Base-by-base conservation (phyloP, 805 yeast species). In the Starmerella ratchasimensis region DNA sequence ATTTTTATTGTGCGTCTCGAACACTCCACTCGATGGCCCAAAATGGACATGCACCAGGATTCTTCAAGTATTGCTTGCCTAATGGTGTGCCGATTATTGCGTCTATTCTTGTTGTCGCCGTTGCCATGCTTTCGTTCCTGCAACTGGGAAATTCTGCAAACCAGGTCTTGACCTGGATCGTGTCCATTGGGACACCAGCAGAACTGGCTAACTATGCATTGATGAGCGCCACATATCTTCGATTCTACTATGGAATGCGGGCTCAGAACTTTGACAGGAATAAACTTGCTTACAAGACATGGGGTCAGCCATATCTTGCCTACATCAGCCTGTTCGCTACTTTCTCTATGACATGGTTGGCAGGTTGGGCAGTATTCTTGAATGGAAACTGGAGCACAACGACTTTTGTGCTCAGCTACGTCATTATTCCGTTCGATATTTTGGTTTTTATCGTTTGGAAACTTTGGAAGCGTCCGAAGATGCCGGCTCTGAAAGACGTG, bases 1-100 rank as follows among this genome's bases (percentile, higher is more conserved):
- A 74, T 54, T 71, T 80, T 25, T 80, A 72, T 52, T 74, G 83
- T 43, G 76, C 88, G 0, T 70, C 83, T 6, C 63, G 78, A 46
- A 64, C 80, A 0, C 60, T 81, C 17, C 75, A 74, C 54, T 82
- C 82, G 2, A 61, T 80, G 56, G 79, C 90, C 0, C 57, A 70
- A 22, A 72, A 70, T 49, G 84, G 88, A 0, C 69, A 71, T 43
- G 88, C 90, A 1, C 94, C 94, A 9, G 61, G 61, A 27, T 47
- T 79, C 31, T 79, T 82, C 47, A 60, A 71, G 10, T 62, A 59
- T 43, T 77, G 88, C 50, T 68, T 73, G 45, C 66, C 63, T 33
- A 64, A 67, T 30, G 94, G 93, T 41, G 78, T 77, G 10, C 93
- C 93, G 7, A 64, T 77, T 23, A 62, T 64, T 42, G 65, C 80